Evolutionary conservation across 2,329 filamentous ascomycete genomes (phyloP), one percentile per base, ranked within the genome.

Genomic region (Cercospora sp.): DNA sequence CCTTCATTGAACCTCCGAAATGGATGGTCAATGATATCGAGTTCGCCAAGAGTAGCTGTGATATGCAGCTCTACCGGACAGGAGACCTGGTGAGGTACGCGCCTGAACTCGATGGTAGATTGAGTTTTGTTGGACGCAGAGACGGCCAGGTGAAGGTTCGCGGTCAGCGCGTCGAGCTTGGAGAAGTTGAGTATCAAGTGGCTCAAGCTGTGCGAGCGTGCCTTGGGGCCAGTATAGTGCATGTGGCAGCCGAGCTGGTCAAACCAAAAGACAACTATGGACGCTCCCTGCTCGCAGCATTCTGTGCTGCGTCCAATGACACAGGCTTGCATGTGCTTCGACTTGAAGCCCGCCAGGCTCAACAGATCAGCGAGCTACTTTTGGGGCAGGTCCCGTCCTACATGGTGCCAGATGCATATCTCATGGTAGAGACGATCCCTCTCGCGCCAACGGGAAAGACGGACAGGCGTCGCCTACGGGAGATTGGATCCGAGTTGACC

Each of bases 361-460:
- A 24, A 9, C 57, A n/a, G n/a, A 24, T 61, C 21, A 37, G 26
- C n/a, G 24, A 32, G 13, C 32, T 24, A n/a, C 62, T 32, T 7
- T 65, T 10, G 4, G 10, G 40, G 1, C 59, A 61, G 16, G 43
- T 62, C n/a, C 65, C 65, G 5, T 57, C 65, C 37, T 61, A 62
- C 57, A 66, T 66, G 63, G 18, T 61, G 5, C 63, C 63, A 16
- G 37, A 16, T 24, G 57, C 55, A 59, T 24, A 59, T 12, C 10
- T 65, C 24, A 32, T 65, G 24, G 16, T 68, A n/a, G 80, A 68
- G 7, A 13, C 18, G 12, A 64, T 68, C 51, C 66, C 66, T 8
- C 21, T 65, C 26, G 60, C 53, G 21, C 76, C 81, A 3, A 84
- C 83, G 3, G 80, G 82, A 1, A 86, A 86, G 43, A 28, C 37